Percentiles rank a stretch among this genome's conserved stretches.
Conservation (phyloP, 139 green algal genomes). For the Auxenochlorella pyrenoidosa region DNA sequence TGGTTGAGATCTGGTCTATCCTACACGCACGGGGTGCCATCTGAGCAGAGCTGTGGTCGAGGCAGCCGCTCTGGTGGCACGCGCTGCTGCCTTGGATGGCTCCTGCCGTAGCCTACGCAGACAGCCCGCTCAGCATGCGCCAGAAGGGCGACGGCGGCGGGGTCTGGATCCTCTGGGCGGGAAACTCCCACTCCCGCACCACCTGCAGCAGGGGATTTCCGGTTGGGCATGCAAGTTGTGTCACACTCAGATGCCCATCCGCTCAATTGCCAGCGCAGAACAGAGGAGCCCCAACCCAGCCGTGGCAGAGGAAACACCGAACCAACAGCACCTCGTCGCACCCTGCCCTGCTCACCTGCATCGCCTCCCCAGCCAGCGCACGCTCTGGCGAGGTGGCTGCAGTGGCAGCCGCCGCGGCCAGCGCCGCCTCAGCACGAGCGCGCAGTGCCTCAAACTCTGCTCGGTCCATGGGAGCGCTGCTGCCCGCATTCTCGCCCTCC, state of each 20-base stretch:
- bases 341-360: background rate
- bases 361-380: constrained; percentile 11
- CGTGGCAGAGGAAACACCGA: background rate
- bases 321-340: too few relatives aligned
- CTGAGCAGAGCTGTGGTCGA: too few relatives aligned
- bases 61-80: too few relatives aligned
- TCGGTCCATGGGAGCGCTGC: background rate
- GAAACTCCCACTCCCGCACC: constrained; percentile 22
- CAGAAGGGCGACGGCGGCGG: constrained; percentile 24
- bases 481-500: background rate
- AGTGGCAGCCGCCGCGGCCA: background rate
- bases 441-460: constrained; percentile 20
- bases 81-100: too few relatives aligned
- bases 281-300: background rate
- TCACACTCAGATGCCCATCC: background rate
- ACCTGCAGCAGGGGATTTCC: background rate
- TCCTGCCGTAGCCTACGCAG: background rate
- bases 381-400: background rate
- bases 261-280: background rate
- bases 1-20: too few relatives aligned
- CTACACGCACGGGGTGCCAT: too few relatives aligned
- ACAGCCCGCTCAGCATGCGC: constrained; percentile 19
- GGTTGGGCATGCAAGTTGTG: background rate
- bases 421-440: background rate
- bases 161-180: background rate